Evolutionary conservation across 1,284 basidiomycete species (phyloP).

Genomic region (Boletus albobrunnescens): DNA sequence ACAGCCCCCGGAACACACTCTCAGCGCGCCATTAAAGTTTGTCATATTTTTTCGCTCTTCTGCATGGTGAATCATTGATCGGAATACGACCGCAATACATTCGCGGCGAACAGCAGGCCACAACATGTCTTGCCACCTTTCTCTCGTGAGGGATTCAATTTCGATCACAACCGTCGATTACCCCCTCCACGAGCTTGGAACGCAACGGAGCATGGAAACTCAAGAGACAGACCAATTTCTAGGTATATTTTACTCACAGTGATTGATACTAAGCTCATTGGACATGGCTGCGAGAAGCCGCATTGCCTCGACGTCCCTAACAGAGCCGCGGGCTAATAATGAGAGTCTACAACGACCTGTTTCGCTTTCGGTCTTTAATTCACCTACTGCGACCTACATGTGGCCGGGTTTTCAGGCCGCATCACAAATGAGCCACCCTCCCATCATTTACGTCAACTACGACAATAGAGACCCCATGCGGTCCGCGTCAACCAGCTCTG

Average conservation of each 20-base stretch:
- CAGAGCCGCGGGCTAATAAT: slow-evolving; percentile 22
- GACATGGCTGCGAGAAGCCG: slow-evolving; percentile 21
- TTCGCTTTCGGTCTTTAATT: slow-evolving; percentile 38
- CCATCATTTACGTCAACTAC: slow-evolving; percentile 39
- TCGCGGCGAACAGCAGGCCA: slow-evolving; percentile 30
- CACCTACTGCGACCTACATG: slow-evolving; percentile 40
- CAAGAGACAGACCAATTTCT: slow-evolving; percentile 26
- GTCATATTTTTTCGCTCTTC: slow-evolving; percentile 13
- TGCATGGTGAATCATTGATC: slow-evolving; percentile 24
- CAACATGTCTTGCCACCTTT: slow-evolving; percentile 35
- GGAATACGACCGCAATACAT: slow-evolving; percentile 20
- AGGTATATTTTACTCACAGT: slow-evolving; percentile 21
- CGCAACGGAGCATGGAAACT: slow-evolving; percentile 18
- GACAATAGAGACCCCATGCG: slow-evolving; percentile 32
- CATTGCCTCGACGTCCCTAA: slow-evolving; percentile 21
- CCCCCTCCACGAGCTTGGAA: slow-evolving; percentile 34
- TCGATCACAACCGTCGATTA: slow-evolving; percentile 36
- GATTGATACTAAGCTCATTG: slow-evolving; percentile 16
- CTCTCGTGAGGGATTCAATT: slow-evolving; percentile 32
- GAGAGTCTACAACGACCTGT: slow-evolving; percentile 33
- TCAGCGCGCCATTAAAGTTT: slow-evolving; percentile 27
- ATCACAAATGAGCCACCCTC: slow-evolving; percentile 36
- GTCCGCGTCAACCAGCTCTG: slow-evolving; percentile 32
- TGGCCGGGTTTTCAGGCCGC: slow-evolving; percentile 38
- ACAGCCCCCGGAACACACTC: slow-evolving; percentile 21